Evolutionary conservation across 306 rosid genomes (phyloP).

Genomic region (Corylus heterophylla): DNA sequence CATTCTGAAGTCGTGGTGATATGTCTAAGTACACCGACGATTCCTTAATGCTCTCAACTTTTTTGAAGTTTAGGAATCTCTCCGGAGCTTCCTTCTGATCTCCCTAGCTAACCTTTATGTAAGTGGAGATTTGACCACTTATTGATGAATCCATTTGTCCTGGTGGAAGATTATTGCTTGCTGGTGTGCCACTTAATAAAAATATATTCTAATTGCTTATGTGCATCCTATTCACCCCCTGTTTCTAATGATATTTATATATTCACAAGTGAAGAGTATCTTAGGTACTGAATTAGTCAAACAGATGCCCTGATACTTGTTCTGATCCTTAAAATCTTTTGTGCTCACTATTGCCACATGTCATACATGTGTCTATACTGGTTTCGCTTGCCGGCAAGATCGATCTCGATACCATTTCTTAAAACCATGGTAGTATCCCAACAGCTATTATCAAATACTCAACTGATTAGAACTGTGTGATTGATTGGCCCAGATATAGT

Average conservation of each 20-base stretch:
- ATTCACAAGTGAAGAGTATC: constrained; percentile 23
- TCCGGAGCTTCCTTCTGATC: constrained; percentile 27
- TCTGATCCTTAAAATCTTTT: constrained; percentile 28
- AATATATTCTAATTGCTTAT: constrained; percentile 29
- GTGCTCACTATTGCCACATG: constrained; percentile 4
- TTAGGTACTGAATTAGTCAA: constrained; percentile 23
- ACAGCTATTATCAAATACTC: constrained; percentile 12
- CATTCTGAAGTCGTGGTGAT: constrained; percentile 37
- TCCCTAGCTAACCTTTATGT: constrained; percentile 32
- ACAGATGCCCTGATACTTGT: constrained; percentile 23
- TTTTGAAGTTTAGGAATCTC: constrained; percentile 50
- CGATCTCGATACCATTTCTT: constrained; percentile 13
- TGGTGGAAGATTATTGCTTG: constrained; percentile 37
- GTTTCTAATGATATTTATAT: constrained; percentile 16
- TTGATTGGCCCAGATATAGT: neutral
- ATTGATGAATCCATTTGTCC: constrained; percentile 26
- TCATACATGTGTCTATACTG: constrained; percentile 12
- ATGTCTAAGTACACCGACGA: constrained; percentile 39
- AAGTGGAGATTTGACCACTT: constrained; percentile 50
- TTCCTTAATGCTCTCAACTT: constrained; percentile 43
- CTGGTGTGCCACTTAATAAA: constrained; percentile 27
- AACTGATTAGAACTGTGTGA: neutral
- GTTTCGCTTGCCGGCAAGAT: constrained; percentile 24
- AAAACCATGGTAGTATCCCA: constrained; percentile 13
- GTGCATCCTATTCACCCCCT: constrained; percentile 29